Conservation (phyloP, 805 yeast species). For the Myxozyma melibiosi region DNA sequence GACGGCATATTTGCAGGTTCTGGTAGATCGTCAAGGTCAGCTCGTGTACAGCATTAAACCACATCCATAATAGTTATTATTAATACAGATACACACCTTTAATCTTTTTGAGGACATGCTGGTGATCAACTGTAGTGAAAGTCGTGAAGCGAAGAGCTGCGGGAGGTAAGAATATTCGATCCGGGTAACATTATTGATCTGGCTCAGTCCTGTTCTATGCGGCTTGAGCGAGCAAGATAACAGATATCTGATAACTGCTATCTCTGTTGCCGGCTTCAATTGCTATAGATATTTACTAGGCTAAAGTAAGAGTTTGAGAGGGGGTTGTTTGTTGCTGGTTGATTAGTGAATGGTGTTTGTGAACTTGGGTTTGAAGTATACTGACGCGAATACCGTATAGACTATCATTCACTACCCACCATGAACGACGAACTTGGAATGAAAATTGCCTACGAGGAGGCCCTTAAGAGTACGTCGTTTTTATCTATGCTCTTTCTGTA, state of each 20-base stretch:
- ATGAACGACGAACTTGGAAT: constrained; percentile 33
- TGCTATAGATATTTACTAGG: too few relatives aligned
- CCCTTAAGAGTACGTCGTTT: constrained; percentile 22
- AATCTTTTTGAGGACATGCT: constrained; percentile 38
- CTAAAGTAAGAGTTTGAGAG: too few relatives aligned
- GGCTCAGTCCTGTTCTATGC: too few relatives aligned
- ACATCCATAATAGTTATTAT: not conserved
- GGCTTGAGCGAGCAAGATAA: too few relatives aligned
- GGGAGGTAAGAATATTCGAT: not conserved
- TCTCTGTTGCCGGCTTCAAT: too few relatives aligned
- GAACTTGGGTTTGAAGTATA: not conserved
- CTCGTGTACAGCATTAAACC: not conserved
- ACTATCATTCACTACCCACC: not conserved
- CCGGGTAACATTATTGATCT: constrained; percentile 1
- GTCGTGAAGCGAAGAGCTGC: not conserved
- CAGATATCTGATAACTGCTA: too few relatives aligned
- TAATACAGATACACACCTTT: constrained; percentile 16
- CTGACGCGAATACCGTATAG: not conserved
- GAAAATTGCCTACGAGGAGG: constrained; percentile 33
- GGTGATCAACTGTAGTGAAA: not conserved
- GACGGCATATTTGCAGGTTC: constrained; percentile 57
- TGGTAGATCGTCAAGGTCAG: too few relatives aligned
- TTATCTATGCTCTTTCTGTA: not conserved
- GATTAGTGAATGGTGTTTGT: not conserved
- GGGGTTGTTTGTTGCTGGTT: too few relatives aligned